Evolutionary conservation across 2,329 filamentous ascomycete species (phyloP).

Genomic region (Fusarium subtropicale): DNA sequence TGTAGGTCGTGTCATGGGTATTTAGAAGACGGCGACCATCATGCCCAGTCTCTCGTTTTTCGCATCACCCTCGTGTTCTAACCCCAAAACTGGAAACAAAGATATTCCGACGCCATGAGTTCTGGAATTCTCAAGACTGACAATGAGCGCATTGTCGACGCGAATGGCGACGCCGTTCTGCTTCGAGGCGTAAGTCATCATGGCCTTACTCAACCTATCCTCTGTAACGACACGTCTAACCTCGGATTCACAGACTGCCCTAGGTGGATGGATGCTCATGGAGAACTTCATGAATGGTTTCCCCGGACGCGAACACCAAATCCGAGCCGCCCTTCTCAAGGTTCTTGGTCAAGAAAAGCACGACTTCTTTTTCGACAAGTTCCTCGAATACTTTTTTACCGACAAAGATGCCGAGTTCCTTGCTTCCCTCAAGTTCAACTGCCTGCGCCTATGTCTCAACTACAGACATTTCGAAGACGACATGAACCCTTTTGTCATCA

Average conservation of each 20-base stretch:
- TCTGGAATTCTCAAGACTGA: slow-evolving; percentile 43
- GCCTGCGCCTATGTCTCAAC: slow-evolving; percentile 68
- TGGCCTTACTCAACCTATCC: fast-evolving
- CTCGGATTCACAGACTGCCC: slow-evolving; percentile 24
- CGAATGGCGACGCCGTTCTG: slow-evolving; percentile 57
- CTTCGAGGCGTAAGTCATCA: slow-evolving; percentile 49
- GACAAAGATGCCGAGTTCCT: slow-evolving; percentile 69
- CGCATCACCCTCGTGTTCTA: not conserved
- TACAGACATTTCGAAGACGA: slow-evolving; percentile 67
- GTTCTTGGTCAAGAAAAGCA: slow-evolving; percentile 67
- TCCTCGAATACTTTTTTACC: slow-evolving; percentile 68
- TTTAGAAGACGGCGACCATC: not conserved
- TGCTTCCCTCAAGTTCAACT: slow-evolving; percentile 66
- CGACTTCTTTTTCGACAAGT: slow-evolving; percentile 70
- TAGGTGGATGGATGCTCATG: slow-evolving; percentile 56
- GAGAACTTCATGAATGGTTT: slow-evolving; percentile 73
- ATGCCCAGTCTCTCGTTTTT: not conserved
- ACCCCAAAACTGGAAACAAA: not conserved
- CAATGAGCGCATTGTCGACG: slow-evolving; percentile 56
- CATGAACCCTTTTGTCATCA: slow-evolving; percentile 61
- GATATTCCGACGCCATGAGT: not conserved
- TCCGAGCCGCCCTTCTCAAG: slow-evolving; percentile 63
- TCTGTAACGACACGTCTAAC: not conserved
- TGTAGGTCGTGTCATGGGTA: not conserved
- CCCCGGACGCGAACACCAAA: slow-evolving; percentile 66